Evolutionary conservation across 192 early-diverging fungal genomes (phyloP).

Genomic region (Coemansia sp.): DNA sequence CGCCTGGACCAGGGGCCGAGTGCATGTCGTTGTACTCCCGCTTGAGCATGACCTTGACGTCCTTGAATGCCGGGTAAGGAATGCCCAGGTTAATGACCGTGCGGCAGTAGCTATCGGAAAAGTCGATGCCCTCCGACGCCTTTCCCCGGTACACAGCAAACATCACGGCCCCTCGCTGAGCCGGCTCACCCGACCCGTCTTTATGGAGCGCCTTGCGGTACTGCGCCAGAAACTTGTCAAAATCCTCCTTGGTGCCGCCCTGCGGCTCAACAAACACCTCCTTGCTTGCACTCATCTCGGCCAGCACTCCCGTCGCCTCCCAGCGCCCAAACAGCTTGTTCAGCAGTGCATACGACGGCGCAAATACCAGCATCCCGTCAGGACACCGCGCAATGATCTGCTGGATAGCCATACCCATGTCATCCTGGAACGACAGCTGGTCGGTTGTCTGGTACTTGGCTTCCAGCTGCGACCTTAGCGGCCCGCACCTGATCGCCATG

Average conservation of each 20-base stretch:
- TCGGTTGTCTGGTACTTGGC: constrained; percentile 42
- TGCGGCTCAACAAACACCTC: constrained; percentile 39
- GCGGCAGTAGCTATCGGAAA: constrained; percentile 42
- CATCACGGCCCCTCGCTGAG: constrained; percentile 27
- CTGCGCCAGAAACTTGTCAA: constrained; percentile 28
- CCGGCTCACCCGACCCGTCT: background rate
- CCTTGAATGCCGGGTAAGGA: constrained; percentile 51
- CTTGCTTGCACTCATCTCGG: constrained; percentile 22
- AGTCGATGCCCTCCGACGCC: constrained; percentile 48
- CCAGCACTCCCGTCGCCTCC: constrained; percentile 20
- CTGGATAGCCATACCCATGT: constrained; percentile 43
- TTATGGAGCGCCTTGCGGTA: constrained; percentile 31
- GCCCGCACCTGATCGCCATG: constrained; percentile 47
- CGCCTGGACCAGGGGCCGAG: background rate
- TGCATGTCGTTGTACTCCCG: constrained; percentile 45
- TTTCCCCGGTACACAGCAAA: constrained; percentile 53
- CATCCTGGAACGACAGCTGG: constrained; percentile 50
- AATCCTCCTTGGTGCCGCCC: constrained; percentile 26
- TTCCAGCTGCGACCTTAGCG: constrained; percentile 36
- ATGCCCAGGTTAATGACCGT: constrained; percentile 53
- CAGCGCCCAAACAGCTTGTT: constrained; percentile 42
- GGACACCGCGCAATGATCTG: constrained; percentile 33
- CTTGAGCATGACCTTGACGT: constrained; percentile 50
- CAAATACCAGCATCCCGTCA: constrained; percentile 46
- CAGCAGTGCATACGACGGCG: constrained; percentile 41